A percentile compares a stretch with the other conserved stretches of the same genome.
Conservation (phyloP, 495 filamentous ascomycete species). For the Penicillium cinerascens region DNA sequence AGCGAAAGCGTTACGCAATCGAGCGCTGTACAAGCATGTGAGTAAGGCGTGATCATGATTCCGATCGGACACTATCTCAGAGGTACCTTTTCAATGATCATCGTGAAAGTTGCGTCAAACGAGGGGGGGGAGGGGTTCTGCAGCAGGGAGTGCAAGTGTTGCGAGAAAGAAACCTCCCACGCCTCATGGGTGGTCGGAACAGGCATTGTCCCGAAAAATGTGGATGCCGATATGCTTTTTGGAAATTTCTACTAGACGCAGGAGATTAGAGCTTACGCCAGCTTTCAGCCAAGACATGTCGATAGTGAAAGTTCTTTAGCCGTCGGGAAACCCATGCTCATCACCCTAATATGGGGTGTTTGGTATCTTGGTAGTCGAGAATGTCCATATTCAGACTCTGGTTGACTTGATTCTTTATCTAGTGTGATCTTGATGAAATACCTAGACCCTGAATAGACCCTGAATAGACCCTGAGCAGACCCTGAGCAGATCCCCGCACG, state of each 20-base stretch:
- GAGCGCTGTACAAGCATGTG: not conserved
- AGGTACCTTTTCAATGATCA: not conserved
- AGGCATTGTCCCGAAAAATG: not conserved
- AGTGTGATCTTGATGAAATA: not conserved
- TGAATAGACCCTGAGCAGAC: not conserved
- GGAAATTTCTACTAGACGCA: not conserved
- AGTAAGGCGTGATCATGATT: not conserved
- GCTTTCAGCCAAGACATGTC: not conserved
- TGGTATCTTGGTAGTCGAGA: not conserved
- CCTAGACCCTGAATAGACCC: too few relatives aligned
- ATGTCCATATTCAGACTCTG: not conserved
- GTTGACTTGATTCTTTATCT: not conserved
- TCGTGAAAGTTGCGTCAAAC: not conserved
- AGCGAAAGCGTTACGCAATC: not conserved
- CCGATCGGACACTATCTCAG: not conserved
- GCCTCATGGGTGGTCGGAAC: not conserved
- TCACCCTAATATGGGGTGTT: not conserved
- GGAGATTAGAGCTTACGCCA: not conserved
- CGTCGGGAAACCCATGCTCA: not conserved
- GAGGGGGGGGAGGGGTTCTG: not conserved
- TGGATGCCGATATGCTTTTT: not conserved
- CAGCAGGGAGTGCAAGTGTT: not conserved
- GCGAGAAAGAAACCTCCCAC: not conserved
- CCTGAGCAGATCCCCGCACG: too few relatives aligned
- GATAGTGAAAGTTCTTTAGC: not conserved